A percentile compares a stretch with the other conserved stretches of the same genome.
phyloP scores from a whole-genome alignment of 305 asterid species.

The Solanum hybrid region DNA sequence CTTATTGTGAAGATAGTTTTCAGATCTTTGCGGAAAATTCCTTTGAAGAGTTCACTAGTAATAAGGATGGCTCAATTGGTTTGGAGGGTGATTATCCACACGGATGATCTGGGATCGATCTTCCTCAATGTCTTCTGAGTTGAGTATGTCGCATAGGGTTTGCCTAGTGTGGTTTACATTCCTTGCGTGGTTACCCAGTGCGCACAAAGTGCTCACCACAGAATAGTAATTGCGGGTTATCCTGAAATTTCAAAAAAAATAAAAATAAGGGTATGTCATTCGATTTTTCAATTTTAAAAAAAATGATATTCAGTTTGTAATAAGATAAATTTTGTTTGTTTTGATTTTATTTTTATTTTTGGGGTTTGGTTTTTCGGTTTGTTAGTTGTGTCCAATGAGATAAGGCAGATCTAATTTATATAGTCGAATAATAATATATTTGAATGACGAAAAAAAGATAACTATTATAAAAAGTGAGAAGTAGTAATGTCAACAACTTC shows the following conservation, averaged over 20 bases:
- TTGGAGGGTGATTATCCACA: neutral
- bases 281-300: neutral
- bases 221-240: accelerated
- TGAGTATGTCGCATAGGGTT: accelerated
- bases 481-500: neutral
- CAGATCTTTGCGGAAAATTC: neutral
- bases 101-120: too few relatives aligned
- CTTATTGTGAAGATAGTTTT: neutral
- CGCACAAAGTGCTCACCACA: neutral
- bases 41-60: neutral
- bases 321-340: neutral
- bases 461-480: neutral
- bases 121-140: accelerated
- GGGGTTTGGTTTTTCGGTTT: neutral
- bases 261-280: neutral
- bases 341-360: neutral
- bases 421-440: neutral
- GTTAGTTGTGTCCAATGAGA: neutral
- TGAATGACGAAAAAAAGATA: neutral
- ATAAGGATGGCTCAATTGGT: neutral
- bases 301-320: neutral
- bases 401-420: neutral
- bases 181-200: neutral
- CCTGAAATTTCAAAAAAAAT: neutral
- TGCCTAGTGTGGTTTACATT: too few relatives aligned